Conservation (phyloP, 1,284 basidiomycete genomes). For the Apiotrichum sp. region DNA sequence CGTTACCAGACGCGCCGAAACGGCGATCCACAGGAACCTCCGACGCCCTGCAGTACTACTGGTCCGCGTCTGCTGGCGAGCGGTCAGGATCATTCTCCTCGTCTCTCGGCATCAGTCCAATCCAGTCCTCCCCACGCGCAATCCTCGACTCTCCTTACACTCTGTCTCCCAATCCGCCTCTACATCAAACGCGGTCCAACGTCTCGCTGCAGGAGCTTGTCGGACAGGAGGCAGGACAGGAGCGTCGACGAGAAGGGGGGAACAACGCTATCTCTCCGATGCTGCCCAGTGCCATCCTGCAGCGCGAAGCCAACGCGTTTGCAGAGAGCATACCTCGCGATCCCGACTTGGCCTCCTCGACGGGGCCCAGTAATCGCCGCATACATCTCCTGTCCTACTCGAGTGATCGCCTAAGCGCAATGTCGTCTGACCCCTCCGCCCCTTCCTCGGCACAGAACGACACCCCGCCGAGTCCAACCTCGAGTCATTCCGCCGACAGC, state of each 20-base stretch:
- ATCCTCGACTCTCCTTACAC: constrained; percentile 15
- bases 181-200: constrained; percentile 1
- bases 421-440: neutral
- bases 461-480: constrained; percentile 1
- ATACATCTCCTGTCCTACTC: constrained; percentile 17
- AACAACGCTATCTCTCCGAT: neutral
- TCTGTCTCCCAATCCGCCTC: constrained; percentile 9
- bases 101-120: constrained; percentile 21
- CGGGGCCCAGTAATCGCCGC: constrained; percentile 13
- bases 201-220: constrained; percentile 9
- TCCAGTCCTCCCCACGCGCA: constrained; percentile 7
- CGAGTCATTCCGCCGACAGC: constrained; percentile 14
- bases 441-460: neutral
- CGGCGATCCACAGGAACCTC: constrained; percentile 34
- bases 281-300: neutral
- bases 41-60: constrained; percentile 41
- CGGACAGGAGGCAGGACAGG: constrained; percentile 3
- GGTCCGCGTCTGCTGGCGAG: constrained; percentile 34
- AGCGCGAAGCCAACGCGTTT: neutral
- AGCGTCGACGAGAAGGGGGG: neutral
- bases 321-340: neutral
- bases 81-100: constrained; percentile 36
- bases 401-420: constrained; percentile 7
- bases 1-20: neutral
- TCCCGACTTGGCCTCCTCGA: neutral